Conservation (phyloP, 139 green algal species). For the Astrephomene gubernaculifera region DNA sequence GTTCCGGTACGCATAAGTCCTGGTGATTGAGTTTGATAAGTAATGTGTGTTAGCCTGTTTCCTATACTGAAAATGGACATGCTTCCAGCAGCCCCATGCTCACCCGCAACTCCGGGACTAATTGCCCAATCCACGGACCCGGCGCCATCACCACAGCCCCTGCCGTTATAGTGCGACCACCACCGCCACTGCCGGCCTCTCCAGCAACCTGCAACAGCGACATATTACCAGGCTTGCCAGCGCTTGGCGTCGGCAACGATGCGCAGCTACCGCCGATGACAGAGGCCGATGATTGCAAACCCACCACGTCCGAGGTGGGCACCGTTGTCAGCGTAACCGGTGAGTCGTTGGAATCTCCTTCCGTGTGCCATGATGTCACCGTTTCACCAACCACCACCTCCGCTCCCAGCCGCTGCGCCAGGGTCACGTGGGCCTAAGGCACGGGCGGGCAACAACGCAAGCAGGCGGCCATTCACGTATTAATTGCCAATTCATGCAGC, state of each 20-base stretch:
- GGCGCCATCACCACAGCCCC: constrained; percentile 66
- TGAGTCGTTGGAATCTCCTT: neutral
- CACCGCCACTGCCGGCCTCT: too few species aligned
- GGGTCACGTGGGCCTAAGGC: neutral
- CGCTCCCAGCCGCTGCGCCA: constrained; percentile 23
- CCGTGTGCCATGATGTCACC: constrained; percentile 20
- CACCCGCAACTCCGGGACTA: constrained; percentile 79
- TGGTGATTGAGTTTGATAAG: too few species aligned
- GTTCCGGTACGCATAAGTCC: constrained; percentile 43
- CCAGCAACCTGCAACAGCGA: too few species aligned
- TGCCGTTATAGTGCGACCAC: constrained; percentile 31
- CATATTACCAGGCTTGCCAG: neutral
- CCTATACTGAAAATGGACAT: too few species aligned
- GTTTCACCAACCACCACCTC: neutral
- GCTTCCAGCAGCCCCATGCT: neutral
- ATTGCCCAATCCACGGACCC: constrained; percentile 75
- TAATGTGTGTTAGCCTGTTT: too few species aligned
- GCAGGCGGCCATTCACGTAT: too few species aligned
- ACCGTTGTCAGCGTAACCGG: neutral
- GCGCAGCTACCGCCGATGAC: too few species aligned
- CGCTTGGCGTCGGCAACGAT: neutral
- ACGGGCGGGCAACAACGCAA: too few species aligned
- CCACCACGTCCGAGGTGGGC: neutral
- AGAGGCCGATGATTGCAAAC: too few species aligned
- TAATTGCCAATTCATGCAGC: too few species aligned